phyloP scores from a whole-genome alignment of 306 rosid species.

The Abrus precatorius region DNA sequence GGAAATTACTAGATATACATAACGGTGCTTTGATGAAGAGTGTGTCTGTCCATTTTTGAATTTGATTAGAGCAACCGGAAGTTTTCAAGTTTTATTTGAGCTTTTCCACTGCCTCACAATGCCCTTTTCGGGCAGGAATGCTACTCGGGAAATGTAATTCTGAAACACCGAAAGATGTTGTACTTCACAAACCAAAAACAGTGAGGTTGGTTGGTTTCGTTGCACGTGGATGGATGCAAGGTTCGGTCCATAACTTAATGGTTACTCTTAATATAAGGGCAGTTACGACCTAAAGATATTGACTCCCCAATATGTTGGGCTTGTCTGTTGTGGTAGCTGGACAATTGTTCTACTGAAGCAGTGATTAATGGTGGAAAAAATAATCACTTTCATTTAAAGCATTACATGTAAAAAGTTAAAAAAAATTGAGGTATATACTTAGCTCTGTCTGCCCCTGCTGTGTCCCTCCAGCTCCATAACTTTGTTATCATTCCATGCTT shows the following conservation, averaged over 20 bases:
- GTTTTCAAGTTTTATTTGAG: constrained; percentile 25
- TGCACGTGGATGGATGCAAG: constrained; percentile 30
- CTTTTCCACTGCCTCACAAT: constrained; percentile 11
- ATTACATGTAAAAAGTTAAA: no score
- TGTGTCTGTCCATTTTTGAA: constrained; percentile 23
- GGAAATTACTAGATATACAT: constrained; percentile 29
- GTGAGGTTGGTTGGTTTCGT: not conserved
- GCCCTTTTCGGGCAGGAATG: constrained; percentile 4
- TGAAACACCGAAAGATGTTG: not conserved
- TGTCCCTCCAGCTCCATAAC: not conserved
- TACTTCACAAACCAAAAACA: not conserved
- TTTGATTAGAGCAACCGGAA: constrained; percentile 1
- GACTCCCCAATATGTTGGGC: not conserved
- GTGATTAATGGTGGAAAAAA: no score
- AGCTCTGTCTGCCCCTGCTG: no score
- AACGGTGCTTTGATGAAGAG: constrained; percentile 1
- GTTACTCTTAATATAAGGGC: not conserved
- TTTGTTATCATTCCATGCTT: constrained; percentile 10
- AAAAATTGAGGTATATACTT: no score
- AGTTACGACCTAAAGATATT: not conserved
- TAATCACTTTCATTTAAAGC: no score
- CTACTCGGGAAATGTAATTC: constrained; percentile 1
- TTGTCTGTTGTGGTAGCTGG: not conserved
- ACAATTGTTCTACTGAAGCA: not conserved
- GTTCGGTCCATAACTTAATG: not conserved